phyloP scores from a whole-genome alignment of 306 rosid genomes.

The Inga oerstediana region DNA sequence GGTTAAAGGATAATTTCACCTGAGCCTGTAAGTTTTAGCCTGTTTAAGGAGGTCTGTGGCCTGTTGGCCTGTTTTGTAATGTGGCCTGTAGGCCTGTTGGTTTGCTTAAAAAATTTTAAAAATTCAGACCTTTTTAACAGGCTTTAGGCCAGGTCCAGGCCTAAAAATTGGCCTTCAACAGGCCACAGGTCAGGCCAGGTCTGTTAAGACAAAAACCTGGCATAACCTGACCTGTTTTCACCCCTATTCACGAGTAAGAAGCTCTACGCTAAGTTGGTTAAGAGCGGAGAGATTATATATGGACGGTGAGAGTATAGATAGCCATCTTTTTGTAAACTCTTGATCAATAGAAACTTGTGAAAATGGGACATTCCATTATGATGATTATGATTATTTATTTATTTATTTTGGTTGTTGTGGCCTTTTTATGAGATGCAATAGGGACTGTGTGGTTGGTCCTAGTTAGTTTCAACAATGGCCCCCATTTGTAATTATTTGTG shows the following conservation, averaged over 20 bases:
- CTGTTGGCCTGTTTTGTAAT: too few species aligned
- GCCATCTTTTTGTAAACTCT: slow-evolving; percentile 12
- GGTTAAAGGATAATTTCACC: too few species aligned
- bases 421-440: slow-evolving; percentile 36
- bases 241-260: slow-evolving; percentile 14
- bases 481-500: slow-evolving; percentile 42
- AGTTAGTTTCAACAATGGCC: slow-evolving; percentile 36
- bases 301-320: slow-evolving; percentile 7
- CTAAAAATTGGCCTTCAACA: too few species aligned
- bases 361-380: slow-evolving; percentile 34
- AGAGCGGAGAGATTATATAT: slow-evolving; percentile 36
- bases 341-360: slow-evolving; percentile 29
- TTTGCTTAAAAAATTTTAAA: too few species aligned
- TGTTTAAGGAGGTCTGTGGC: too few species aligned
- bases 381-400: background rate
- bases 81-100: too few species aligned
- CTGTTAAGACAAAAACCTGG: too few species aligned
- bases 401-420: background rate
- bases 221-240: too few species aligned
- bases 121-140: too few species aligned
- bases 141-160: too few species aligned
- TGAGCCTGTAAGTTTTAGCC: too few species aligned
- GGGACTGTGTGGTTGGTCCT: slow-evolving; percentile 36
- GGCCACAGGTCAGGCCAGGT: too few species aligned
- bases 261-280: slow-evolving; percentile 26